These are phyloP conservation scores for Anthracocystis walkeri DNA, from an alignment of 1,284 basidiomycete genomes.

Conservation along the genomic window DNA sequence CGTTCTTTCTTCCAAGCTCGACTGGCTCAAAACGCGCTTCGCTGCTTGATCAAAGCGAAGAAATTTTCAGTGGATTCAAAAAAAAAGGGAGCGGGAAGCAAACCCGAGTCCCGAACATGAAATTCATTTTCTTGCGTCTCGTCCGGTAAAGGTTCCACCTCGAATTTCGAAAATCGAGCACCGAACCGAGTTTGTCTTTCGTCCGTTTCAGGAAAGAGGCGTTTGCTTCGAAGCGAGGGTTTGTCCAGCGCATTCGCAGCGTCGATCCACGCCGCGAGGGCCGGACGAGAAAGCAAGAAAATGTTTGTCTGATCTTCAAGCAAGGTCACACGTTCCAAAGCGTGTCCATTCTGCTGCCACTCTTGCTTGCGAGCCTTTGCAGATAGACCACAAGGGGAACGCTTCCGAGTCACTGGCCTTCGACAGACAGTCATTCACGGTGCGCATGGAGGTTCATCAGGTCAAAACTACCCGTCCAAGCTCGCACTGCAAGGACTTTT, in stretches of 20 bases:
- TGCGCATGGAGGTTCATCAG: too few relatives aligned
- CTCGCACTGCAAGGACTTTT: too few relatives aligned
- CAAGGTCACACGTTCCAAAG: background rate
- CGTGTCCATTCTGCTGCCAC: background rate
- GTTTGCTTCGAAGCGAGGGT: constrained; percentile 1
- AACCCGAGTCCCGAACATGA: too few relatives aligned
- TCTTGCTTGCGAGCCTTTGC: background rate
- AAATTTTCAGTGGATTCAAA: too few relatives aligned
- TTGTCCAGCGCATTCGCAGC: constrained; percentile 1
- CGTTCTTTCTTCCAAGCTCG: too few relatives aligned
- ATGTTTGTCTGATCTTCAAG: background rate
- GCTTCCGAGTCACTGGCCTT: too few relatives aligned
- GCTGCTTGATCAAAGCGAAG: too few relatives aligned
- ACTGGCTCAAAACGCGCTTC: too few relatives aligned
- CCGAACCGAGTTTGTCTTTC: background rate
- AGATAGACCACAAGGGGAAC: background rate
- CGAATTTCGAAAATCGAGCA: background rate
- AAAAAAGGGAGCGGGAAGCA: too few relatives aligned
- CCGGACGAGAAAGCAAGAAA: too few relatives aligned
- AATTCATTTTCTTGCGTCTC: background rate
- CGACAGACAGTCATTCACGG: too few relatives aligned
- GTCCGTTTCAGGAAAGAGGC: background rate
- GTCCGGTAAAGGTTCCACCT: background rate
- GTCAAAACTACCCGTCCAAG: too few relatives aligned
- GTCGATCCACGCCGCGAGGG: background rate